A percentile compares a stretch with the other conserved stretches of the same genome.
Conservation (phyloP, 352 stramenopile genomes). For the Phytophthora litchii region DNA sequence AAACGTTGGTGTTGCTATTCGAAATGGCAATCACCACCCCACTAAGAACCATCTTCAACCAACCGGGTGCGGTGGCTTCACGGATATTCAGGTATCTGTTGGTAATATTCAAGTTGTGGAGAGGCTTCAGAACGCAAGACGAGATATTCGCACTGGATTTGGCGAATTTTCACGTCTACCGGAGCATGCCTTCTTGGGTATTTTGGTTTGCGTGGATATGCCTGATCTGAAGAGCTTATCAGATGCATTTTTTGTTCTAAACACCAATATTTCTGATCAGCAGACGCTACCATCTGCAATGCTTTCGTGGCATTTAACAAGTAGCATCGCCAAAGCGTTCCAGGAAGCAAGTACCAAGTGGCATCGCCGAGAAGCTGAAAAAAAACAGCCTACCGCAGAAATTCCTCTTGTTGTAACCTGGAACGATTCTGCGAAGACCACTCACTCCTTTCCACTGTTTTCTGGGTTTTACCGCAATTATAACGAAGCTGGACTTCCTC, state of each 20-base stretch:
- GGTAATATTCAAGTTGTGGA: conserved; percentile 42
- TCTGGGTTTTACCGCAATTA: conserved; percentile 61
- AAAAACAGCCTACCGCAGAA: conserved; percentile 2
- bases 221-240: conserved; percentile 42
- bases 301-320: conserved; percentile 62
- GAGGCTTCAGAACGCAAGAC: conserved; percentile 23
- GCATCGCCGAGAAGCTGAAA: neutral
- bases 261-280: conserved; percentile 1
- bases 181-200: conserved; percentile 45
- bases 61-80: conserved; percentile 23
- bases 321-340: conserved; percentile 47
- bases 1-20: conserved; percentile 38
- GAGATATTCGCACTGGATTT: conserved; percentile 28
- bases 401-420: conserved; percentile 45
- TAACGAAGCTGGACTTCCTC: conserved; percentile 32
- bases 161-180: conserved; percentile 48
- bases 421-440: conserved; percentile 23
- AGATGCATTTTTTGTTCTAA: conserved; percentile 21
- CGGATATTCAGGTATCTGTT: conserved; percentile 50
- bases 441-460: conserved; percentile 39
- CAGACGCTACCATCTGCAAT: conserved; percentile 40
- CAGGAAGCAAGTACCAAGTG: conserved; percentile 17
- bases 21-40: conserved; percentile 50
- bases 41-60: conserved; percentile 17
- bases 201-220: conserved; percentile 57